phyloP scores from a whole-genome alignment of 2,329 filamentous ascomycete genomes.

The Fusarium pseudonygamai region DNA sequence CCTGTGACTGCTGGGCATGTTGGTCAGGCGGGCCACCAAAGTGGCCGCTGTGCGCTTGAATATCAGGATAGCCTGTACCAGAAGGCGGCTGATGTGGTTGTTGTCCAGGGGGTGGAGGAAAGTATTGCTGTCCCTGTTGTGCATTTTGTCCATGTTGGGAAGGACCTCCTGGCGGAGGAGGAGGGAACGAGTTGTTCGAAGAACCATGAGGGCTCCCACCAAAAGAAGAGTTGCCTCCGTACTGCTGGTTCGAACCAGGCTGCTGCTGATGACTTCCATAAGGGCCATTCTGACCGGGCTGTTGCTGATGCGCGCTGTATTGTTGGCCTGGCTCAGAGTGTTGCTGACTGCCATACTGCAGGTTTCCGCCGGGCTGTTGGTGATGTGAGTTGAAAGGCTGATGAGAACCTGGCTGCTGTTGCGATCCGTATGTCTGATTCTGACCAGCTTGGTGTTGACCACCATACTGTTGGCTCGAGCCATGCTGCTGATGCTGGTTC shows the following conservation, averaged over 20 bases:
- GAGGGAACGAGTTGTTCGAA: slow-evolving; percentile 41
- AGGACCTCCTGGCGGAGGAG: slow-evolving; percentile 35
- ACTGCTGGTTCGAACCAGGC: slow-evolving; percentile 33
- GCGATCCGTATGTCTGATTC: slow-evolving; percentile 13
- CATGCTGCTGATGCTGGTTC: slow-evolving; percentile 43
- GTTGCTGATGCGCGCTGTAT: slow-evolving; percentile 37
- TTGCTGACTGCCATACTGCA: slow-evolving; percentile 39
- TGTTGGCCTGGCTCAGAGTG: slow-evolving; percentile 17
- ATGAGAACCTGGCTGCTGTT: slow-evolving; percentile 33
- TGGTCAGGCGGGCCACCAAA: slow-evolving; percentile 36
- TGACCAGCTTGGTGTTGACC: slow-evolving; percentile 18
- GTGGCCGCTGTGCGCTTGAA: slow-evolving; percentile 32
- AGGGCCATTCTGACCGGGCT: slow-evolving; percentile 13
- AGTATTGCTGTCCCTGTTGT: slow-evolving; percentile 33
- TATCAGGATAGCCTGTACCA: slow-evolving; percentile 35
- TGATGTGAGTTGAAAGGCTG: slow-evolving; percentile 31
- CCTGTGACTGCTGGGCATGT: slow-evolving; percentile 36
- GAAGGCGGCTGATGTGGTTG: slow-evolving; percentile 35
- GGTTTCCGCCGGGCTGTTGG: slow-evolving; percentile 34
- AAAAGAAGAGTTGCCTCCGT: slow-evolving; percentile 30
- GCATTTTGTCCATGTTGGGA: slow-evolving; percentile 31
- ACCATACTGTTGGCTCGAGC: slow-evolving; percentile 6
- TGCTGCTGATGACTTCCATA: slow-evolving; percentile 29
- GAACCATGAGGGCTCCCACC: slow-evolving; percentile 37
- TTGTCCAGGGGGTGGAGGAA: slow-evolving; percentile 35